phyloP scores from a whole-genome alignment of 1,284 basidiomycete genomes.

The Cystobasidium sp. region DNA sequence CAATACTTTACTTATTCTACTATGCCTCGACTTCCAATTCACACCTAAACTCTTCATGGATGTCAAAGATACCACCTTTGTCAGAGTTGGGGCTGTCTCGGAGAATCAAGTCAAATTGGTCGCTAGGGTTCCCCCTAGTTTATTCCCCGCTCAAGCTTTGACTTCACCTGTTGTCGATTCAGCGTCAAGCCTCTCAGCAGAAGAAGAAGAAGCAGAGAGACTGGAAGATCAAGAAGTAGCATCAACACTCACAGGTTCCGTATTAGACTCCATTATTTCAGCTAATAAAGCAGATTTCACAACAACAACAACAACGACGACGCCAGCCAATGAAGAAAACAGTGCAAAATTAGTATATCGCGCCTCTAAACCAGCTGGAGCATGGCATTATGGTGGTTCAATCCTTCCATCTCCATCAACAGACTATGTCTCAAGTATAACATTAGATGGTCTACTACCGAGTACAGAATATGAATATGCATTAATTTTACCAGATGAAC shows the following conservation, averaged over 20 bases:
- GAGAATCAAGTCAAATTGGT: constrained; percentile 68
- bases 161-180: not conserved
- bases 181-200: not conserved
- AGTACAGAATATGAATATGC: constrained; percentile 43
- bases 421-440: constrained; percentile 38
- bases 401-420: constrained; percentile 19
- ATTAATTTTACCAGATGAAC: constrained; percentile 25
- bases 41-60: constrained; percentile 48
- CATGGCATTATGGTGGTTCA: constrained; percentile 48
- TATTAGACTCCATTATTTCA: constrained; percentile 20
- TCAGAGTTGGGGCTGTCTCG: constrained; percentile 70
- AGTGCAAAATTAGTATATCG: constrained; percentile 47
- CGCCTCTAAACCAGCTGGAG: constrained; percentile 49
- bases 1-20: constrained; percentile 48
- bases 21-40: constrained; percentile 48
- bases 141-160: constrained; percentile 12
- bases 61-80: constrained; percentile 64
- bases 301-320: not conserved
- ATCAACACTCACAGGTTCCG: constrained; percentile 1
- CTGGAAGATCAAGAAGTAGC: not conserved
- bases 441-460: constrained; percentile 25
- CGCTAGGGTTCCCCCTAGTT: constrained; percentile 63
- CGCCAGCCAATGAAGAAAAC: not conserved
- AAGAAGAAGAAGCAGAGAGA: not conserved
- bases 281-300: not conserved